Evolutionary conservation across 805 yeast species (phyloP).

Genomic region (Kodamaea nitidulidarum): DNA sequence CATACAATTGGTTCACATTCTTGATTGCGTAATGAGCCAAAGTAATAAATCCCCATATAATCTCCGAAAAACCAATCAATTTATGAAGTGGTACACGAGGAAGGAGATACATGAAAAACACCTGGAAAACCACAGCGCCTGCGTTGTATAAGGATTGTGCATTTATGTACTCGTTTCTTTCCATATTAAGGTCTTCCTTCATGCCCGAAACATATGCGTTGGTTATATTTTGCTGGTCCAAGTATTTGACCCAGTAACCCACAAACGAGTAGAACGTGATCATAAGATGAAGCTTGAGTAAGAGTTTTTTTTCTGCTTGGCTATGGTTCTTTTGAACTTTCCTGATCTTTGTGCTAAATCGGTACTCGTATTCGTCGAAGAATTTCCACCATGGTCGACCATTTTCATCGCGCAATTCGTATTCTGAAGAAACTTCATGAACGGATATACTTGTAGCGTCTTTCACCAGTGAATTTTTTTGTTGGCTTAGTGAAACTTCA

Average conservation of each 20-base stretch:
- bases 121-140: constrained; percentile 21
- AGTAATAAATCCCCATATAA: constrained; percentile 20
- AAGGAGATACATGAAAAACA: constrained; percentile 21
- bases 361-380: constrained; percentile 35
- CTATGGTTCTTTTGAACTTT: constrained; percentile 8
- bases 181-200: constrained; percentile 17
- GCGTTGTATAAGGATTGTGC: constrained; percentile 20
- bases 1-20: constrained; percentile 17
- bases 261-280: constrained; percentile 23
- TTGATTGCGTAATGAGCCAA: constrained; percentile 16
- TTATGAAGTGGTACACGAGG: constrained; percentile 20
- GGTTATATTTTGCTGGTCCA: constrained; percentile 21
- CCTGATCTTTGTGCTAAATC: constrained; percentile 11
- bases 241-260: constrained; percentile 24
- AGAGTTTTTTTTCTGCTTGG: constrained; percentile 23
- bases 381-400: constrained; percentile 46
- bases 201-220: constrained; percentile 22
- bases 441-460: no score
- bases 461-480: no score
- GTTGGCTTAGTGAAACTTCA: no score
- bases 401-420: constrained; percentile 50
- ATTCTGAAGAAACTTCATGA: background rate
- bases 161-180: constrained; percentile 20
- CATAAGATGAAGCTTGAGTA: constrained; percentile 38
- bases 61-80: constrained; percentile 18